Base-by-base conservation (phyloP, 2,329 filamentous ascomycete genomes). In the Proliferodiscus dingleyae region DNA sequence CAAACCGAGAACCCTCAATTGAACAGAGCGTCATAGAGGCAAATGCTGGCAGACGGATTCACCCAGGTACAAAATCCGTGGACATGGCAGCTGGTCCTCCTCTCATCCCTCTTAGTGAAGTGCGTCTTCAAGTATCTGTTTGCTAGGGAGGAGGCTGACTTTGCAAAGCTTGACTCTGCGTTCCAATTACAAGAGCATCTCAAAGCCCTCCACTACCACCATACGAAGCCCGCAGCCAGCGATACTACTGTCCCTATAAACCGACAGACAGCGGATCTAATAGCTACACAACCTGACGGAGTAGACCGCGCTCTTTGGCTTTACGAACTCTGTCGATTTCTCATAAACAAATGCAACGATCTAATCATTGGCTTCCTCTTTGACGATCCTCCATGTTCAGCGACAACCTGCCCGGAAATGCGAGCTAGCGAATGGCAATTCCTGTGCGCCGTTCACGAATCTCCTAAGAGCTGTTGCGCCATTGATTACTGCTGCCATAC, bases 401-500 rank as follows among this genome's bases (percentile, higher is more conserved):
- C 87, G 11, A 75, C 77, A 53, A 96, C 93, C 1, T 98, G 93
- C 62, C 89, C 90, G 24, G 93, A 98, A 69, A 98, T 98, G 93
- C 89, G 93, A 62, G 93, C 93, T 2, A 93, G 87, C 23, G 91
- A 98, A 71, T 98, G 93, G 93, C 93, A 98, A 69, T 98, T 97
- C 62, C 80, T 98, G 38, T 98, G 93, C 70, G 93, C 93, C 41
- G 93, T 97, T 3, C 93, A 98, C 65, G 91, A 97, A 63, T 86
- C 89, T 40, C 93, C 93, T 39, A 97, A 97, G 70, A 87, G 85
- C 60, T 98, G 93, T 72, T 96, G 91, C 67, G 93, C 93, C 41
- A 96, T 98, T 62, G 93, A 98, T 69, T 98, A 98, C 71, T 96
- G 90, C 75, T 97, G 91, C 66, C 93, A 98, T 65, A 98, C 93